Percentiles rank a stretch among this genome's conserved stretches.
phyloP scores from a whole-genome alignment of 805 yeast genomes.

The Kluyveromyces nonfermentans region DNA sequence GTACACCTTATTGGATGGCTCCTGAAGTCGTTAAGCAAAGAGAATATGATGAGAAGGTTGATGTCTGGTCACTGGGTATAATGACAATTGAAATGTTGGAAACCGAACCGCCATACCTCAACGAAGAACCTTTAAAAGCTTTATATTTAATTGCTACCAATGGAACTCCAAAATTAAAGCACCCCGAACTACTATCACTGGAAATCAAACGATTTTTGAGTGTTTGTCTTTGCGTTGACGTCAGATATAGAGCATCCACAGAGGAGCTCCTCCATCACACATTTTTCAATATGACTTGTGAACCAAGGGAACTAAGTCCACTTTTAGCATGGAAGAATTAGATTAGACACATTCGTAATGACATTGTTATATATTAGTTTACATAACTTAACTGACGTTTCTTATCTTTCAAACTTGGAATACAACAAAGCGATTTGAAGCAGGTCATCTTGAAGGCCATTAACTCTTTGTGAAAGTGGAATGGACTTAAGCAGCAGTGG shows the following conservation, averaged over 20 bases:
- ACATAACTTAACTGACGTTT: neutral
- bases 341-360: constrained; percentile 5
- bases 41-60: constrained; percentile 95
- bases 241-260: constrained; percentile 80
- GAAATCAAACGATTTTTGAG: constrained; percentile 79
- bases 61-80: constrained; percentile 96
- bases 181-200: constrained; percentile 73
- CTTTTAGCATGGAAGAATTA: constrained; percentile 44
- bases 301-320: constrained; percentile 47
- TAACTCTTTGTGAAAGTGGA: constrained; percentile 26
- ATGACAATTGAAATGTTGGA: constrained; percentile 98
- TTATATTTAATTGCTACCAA: constrained; percentile 90
- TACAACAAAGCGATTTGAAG: constrained; percentile 2
- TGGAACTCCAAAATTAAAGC: constrained; percentile 91
- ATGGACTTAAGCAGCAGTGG: constrained; percentile 26
- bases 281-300: constrained; percentile 57
- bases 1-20: constrained; percentile 99
- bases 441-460: constrained; percentile 19
- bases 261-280: constrained; percentile 76
- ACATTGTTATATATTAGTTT: neutral
- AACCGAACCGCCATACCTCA: constrained; percentile 96
- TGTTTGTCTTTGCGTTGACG: constrained; percentile 91
- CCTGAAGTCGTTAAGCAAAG: constrained; percentile 96
- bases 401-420: neutral
- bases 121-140: constrained; percentile 93